Base-by-base conservation (phyloP, 2,329 filamentous ascomycete species). In the Colletotrichum gigasporum region DNA sequence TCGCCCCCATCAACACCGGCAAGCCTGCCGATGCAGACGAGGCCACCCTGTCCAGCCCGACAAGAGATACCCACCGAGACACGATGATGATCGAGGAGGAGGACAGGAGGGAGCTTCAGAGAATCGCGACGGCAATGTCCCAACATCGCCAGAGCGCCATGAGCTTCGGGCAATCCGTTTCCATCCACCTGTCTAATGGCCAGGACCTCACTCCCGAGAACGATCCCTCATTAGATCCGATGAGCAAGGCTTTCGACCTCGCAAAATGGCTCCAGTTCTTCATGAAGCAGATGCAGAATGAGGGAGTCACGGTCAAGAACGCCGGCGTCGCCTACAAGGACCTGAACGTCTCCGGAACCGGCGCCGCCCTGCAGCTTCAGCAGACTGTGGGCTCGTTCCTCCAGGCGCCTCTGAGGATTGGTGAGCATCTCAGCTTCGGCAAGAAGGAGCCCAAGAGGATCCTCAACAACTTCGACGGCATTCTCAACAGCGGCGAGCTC, bases 361-460 rank as follows among this genome's bases (percentile, higher is more conserved):
- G 90, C 0, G 83, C 85, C 2, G 88, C 89, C 0, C 73, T 93
- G 22, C 89, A 92, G 67, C 79, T 92, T 1, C 91, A 94, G 71
- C 81, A 88, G 58, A 92, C 87, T 2, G 88, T 93, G 3, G 82
- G 80, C 2, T 88, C 87, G 1, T 75, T 87, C 7, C 72, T 91
- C 20, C 74, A 85, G 64, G 80, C 85, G 0, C 90, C 88, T 0
- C 76, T 91, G 20, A 81, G 87, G 1, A 72, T 86, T 0, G 80
- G 83, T 1, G 85, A 91, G 60, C 76, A 84, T 41, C 79, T 91
- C 51, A 83, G 80, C 20, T 80, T 78, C 12, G 72, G 73, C 1
- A 78, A 76, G 45, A 79, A 81, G 63, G 69, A 78, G 30, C 79
- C 76, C 11, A 90, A 88, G 67, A 83, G 87, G 32, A 92, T 92